A percentile compares a stretch with the other conserved stretches of the same genome.
Evolutionary conservation across 148 eudicot species (phyloP).

Genomic region (Rhododendron mucronatum): DNA sequence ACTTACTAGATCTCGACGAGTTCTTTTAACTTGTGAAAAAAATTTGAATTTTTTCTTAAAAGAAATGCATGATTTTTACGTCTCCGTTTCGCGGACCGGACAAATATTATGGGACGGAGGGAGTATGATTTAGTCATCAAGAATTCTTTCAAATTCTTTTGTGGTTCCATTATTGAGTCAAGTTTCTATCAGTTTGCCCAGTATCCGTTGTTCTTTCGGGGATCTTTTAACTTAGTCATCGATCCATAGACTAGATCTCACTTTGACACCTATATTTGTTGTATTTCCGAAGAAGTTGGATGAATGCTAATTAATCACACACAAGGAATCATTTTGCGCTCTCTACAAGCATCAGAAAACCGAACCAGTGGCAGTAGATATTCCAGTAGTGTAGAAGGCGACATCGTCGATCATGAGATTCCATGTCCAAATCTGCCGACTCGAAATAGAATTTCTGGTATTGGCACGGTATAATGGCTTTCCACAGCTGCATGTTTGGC

Average conservation of each 20-base stretch:
- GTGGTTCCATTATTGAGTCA: neutral
- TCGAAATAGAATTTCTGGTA: neutral
- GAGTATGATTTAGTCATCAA: neutral
- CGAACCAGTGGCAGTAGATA: neutral
- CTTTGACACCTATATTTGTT: neutral
- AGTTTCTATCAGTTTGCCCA: conserved; percentile 8
- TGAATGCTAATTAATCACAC: neutral
- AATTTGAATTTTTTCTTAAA: too few relatives aligned
- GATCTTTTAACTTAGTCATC: conserved; percentile 12
- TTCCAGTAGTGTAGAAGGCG: neutral
- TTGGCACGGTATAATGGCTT: neutral
- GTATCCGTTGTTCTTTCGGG: neutral
- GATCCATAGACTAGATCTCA: neutral
- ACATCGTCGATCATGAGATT: neutral
- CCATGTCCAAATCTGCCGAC: conserved; percentile 4
- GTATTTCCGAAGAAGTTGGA: neutral
- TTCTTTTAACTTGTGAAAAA: too few relatives aligned
- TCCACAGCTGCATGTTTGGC: neutral
- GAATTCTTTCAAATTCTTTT: neutral
- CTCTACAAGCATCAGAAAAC: conserved; percentile 4
- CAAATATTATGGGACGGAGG: too few relatives aligned
- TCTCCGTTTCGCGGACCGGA: too few relatives aligned
- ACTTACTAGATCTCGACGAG: too few relatives aligned
- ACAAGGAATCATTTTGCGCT: neutral
- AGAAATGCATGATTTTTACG: too few relatives aligned